phyloP scores from a whole-genome alignment of 805 yeast species.

The Starmera dryadoides region DNA sequence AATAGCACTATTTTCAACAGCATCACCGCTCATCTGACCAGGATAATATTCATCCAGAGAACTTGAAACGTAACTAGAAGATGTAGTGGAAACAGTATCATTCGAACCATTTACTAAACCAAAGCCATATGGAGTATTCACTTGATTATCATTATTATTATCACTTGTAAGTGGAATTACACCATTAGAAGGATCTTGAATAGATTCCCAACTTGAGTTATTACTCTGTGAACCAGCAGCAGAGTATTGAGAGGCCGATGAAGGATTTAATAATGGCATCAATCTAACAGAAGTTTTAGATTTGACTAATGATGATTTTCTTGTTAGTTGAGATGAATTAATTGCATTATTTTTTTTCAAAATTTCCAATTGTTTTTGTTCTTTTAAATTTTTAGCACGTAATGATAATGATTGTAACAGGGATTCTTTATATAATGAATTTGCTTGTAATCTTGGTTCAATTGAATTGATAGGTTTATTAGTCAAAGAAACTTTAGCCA shows the following conservation, averaged over 20 bases:
- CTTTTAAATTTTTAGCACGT: background rate
- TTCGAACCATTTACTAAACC: no score
- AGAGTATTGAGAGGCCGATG: no score
- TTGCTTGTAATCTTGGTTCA: conserved; percentile 30
- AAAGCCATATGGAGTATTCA: background rate
- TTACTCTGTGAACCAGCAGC: background rate
- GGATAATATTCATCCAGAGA: no score
- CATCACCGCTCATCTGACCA: no score
- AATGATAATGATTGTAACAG: background rate
- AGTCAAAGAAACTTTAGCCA: conserved; percentile 2
- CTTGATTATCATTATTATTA: background rate
- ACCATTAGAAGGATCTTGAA: background rate
- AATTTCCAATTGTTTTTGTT: background rate
- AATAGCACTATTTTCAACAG: no score
- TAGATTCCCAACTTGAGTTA: background rate
- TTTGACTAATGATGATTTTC: no score
- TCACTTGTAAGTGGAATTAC: background rate
- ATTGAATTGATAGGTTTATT: conserved; percentile 3
- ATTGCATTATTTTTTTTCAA: background rate
- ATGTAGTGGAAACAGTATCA: no score
- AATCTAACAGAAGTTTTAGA: background rate
- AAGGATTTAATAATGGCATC: background rate
- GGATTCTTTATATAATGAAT: conserved; percentile 27
- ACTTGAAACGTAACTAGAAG: no score
- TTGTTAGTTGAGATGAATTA: background rate